A percentile compares a stretch with the other conserved stretches of the same genome.
phyloP scores from a whole-genome alignment of 345 rosid genomes.

The Angophora floribunda region DNA sequence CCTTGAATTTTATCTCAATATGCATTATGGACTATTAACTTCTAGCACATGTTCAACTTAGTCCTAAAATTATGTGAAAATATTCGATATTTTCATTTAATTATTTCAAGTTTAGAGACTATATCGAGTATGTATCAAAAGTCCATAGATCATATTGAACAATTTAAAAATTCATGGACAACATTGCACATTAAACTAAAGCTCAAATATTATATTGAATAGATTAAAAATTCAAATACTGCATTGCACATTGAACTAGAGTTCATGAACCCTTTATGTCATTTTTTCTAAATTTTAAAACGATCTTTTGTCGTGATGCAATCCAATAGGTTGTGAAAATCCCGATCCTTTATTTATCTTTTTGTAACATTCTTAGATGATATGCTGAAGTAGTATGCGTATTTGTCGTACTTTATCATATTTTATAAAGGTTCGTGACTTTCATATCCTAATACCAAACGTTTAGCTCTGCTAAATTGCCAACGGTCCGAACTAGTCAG shows the following conservation, averaged over 20 bases:
- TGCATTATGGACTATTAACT: accelerated
- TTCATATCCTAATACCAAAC: too few relatives aligned
- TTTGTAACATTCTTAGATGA: neutral
- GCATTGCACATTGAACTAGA: accelerated
- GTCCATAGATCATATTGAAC: too few relatives aligned
- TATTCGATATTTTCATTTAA: accelerated
- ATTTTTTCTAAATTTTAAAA: accelerated
- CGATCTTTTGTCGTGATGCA: neutral
- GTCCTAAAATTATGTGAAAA: accelerated
- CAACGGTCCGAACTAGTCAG: too few relatives aligned
- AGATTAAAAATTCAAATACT: accelerated
- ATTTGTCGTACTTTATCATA: too few relatives aligned
- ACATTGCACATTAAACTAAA: neutral
- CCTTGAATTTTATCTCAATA: accelerated
- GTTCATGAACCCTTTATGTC: accelerated
- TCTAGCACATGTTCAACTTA: too few relatives aligned
- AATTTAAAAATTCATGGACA: accelerated
- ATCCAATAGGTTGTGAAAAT: too few relatives aligned
- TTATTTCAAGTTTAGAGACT: too few relatives aligned
- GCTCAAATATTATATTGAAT: accelerated
- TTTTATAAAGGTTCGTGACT: too few relatives aligned
- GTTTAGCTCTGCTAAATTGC: too few relatives aligned
- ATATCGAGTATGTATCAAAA: too few relatives aligned
- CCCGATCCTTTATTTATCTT: neutral
- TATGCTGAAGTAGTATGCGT: too few relatives aligned